A percentile compares a stretch with the other conserved stretches of the same genome.
Conservation (phyloP, 2,329 filamentous ascomycete genomes). For the Pseudogymnoascus sp. region DNA sequence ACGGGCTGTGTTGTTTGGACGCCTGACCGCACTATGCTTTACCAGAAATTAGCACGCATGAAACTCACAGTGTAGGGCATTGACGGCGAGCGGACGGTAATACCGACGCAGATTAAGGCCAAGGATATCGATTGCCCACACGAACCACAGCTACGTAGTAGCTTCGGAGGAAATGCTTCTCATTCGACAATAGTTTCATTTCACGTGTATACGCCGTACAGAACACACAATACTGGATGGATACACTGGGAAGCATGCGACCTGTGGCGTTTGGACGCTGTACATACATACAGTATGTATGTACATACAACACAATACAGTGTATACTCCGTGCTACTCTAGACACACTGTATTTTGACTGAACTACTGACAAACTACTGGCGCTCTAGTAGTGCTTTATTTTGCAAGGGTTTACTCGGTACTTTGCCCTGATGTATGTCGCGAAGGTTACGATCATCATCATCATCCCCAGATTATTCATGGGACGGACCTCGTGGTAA, state of each 20-base stretch:
- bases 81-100: conserved; percentile 3
- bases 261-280: conserved; percentile 2
- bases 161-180: not conserved
- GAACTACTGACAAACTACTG: not conserved
- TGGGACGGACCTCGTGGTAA: conserved; percentile 5
- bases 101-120: conserved; percentile 10
- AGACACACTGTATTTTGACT: too few relatives aligned
- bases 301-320: too few relatives aligned
- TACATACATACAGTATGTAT: too few relatives aligned
- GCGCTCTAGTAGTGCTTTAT: not conserved
- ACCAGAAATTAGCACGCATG: conserved; percentile 8
- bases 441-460: not conserved
- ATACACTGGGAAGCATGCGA: conserved; percentile 4
- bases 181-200: conserved; percentile 4
- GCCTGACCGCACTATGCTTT: conserved; percentile 8
- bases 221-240: conserved; percentile 1
- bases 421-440: not conserved
- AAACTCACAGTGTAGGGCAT: conserved; percentile 2
- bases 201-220: not conserved
- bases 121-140: conserved; percentile 6
- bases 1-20: conserved; percentile 3
- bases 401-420: not conserved
- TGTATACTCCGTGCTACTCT: too few relatives aligned
- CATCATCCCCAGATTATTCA: conserved; percentile 4
- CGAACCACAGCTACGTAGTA: not conserved